Evolutionary conservation across 192 early-diverging fungal genomes (phyloP), one percentile per base, ranked within the genome.

Genomic region (Gaertneriomyces semiglobifer): DNA sequence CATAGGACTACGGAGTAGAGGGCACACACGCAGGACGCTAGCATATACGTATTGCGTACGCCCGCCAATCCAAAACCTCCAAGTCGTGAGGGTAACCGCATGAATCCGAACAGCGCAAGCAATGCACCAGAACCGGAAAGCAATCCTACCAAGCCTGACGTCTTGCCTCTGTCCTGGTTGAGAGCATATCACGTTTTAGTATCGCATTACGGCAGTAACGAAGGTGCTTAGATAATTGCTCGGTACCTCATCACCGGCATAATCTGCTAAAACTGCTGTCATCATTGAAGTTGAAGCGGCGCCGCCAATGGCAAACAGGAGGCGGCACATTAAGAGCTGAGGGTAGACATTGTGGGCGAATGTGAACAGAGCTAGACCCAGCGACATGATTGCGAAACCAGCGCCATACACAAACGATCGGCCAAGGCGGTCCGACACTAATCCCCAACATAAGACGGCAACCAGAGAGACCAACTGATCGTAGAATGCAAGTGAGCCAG

Each of bases 261-360:
- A 79, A 69, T 90, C 89, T 7, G 81, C 74, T 12, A 88, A 53
- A 9, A 83, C 77, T 18, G 85, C 89, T 0, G 88, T 83, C 69
- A 92, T 81, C 90, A 92, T 90, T 25, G 81, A 57, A 11, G 78
- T 78, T 44, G 70, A 66, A 6, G 82, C 85, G 4, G 87, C 81
- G 0, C 84, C 80, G 7, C 90, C 90, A 5, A 88, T 39, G 5
- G 90, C 84, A 76, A 90, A 92, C 33, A 90, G 12, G 3, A 89
- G 65, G 39, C 87, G 78, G 54, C 75, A 73, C 5, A 88, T 58
- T 1, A 92, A 59, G 72, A 90, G 66, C 8, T 73, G 67, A 1
- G 86, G 83, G 60, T 86, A 89, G 0, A 89, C 73, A 45, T 80
- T 77, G 39, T 69, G 67, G 43, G 82, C 80, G 59, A 72, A 74